Evolutionary conservation across 805 yeast genomes (phyloP), one percentile per base, ranked within the genome.

Genomic region (Cyberlindnera saturnus): DNA sequence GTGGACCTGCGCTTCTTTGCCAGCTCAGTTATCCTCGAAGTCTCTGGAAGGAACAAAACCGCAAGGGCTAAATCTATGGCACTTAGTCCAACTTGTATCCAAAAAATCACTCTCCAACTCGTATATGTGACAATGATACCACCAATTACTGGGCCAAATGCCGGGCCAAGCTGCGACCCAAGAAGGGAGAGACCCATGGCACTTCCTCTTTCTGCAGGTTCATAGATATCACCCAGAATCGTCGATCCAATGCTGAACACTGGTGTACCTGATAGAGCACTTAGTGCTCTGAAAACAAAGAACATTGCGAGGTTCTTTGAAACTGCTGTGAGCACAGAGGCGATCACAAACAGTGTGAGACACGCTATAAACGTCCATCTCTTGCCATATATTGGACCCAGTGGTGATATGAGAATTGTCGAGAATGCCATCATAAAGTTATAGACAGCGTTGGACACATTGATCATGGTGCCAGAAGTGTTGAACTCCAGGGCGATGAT

Each of bases 261-360:
- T 0, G 78, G 67, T 2, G 82, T 75, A 5, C 81, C 82, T 52
- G 73, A 71, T 9, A 78, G 51, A 0, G 78, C 82, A n/a, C 73
- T 62, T 11, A 69, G 40, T 4, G 73, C 66, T 52, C 83, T 59
- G 47, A 76, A 76, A 0, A 77, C 62, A 41, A 67, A 74, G 55
- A 76, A 77, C 78, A 74, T 75, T 4, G 77, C 73, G 34, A 78
- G 52, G 49, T 78, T 69, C 28, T 63, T 73, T 1, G 81, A 70
- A 2, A 70, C 65, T 0, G 77, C 81, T 6, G 70, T 71, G 5
- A 69, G 44, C 4, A 62, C 42, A 16, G 60, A 52, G 4, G 62
- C 54, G 14, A 64, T 32, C 9, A 57, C 42, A 29, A 59, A 65
- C 5, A 66, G 54, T 0, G 61, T 39, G 1, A 70, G 48, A 45